Evolutionary conservation across 2,329 filamentous ascomycete genomes (phyloP), one percentile per base, ranked within the genome.

Genomic region (Lasiodiplodia sp.): DNA sequence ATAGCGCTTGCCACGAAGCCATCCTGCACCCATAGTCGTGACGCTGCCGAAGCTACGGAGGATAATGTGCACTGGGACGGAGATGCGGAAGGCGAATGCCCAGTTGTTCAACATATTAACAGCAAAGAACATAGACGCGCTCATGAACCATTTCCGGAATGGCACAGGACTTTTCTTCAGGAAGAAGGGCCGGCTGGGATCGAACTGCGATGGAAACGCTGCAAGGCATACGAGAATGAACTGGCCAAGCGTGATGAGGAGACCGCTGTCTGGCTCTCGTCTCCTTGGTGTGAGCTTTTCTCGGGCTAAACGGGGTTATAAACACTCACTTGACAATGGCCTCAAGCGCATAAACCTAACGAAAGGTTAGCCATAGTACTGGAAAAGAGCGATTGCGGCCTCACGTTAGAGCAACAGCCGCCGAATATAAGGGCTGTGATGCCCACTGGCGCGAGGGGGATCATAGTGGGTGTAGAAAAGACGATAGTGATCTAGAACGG

Each of bases 61-160:
- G 72, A 99, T 98, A 74, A 99, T 99, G 77, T 99, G 96, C 60
- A 99, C 90, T 1, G 96, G 96, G 0, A 99, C 93, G 7, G 94
- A 97, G 68, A 99, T 98, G 74, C 94, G 90, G 82, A 97, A 99
- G 71, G 93, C 94, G 79, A 99, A 99, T 7, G 95, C 96, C 84
- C 95, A 95, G 75, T 99, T 99, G 82, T 99, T 99, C 76, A 99
- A 83, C 69, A 98, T 89, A 75, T 98, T 99, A 81, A 99, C 96
- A 71, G 88, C 87, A 79, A 97, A 96, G 81, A 98, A 98, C 73
- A 97, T 87, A 4, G 91, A 83, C 52, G 97, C 97, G 77, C 97
- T 97, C 75, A 95, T 85, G 62, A 92, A 77, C 94, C 96, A 98
- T 77, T 93, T 91, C 58, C 86, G 86, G 67, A 98, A 84, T 0